phyloP scores from a whole-genome alignment of 768 basidiomycete genomes.

The Tylopilus cervinicoccineus region DNA sequence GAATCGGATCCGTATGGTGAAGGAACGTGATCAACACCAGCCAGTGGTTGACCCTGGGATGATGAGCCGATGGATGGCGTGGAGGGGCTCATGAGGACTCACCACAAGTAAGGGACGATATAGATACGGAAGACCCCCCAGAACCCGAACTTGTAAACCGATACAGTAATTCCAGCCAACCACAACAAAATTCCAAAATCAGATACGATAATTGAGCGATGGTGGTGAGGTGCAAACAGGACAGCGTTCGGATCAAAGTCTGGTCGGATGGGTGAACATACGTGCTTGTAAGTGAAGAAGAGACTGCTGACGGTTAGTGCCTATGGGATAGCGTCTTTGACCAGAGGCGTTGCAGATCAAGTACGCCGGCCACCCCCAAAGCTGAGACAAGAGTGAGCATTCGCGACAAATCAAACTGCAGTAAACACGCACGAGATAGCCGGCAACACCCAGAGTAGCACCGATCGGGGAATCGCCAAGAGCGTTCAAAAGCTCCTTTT shows the following conservation, averaged over 20 bases:
- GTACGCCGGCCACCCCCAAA: constrained; percentile 86
- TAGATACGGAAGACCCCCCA: constrained; percentile 74
- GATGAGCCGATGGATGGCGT: too few relatives aligned
- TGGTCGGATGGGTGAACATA: constrained; percentile 17
- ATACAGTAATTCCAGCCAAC: constrained; percentile 53
- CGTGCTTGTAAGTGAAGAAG: not conserved
- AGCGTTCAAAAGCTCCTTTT: constrained; percentile 77
- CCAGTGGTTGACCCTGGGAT: constrained; percentile 82
- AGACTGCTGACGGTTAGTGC: constrained; percentile 67
- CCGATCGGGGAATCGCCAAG: constrained; percentile 88
- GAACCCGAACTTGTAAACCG: constrained; percentile 62
- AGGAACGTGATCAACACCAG: constrained; percentile 95
- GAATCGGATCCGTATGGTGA: constrained; percentile 93
- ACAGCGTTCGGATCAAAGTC: constrained; percentile 75
- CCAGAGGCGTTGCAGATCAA: constrained; percentile 81
- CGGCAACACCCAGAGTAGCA: constrained; percentile 47
- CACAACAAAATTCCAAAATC: constrained; percentile 79
- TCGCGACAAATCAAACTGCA: not conserved
- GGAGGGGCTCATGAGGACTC: too few relatives aligned
- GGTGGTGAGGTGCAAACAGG: constrained; percentile 86
- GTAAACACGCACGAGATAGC: constrained; percentile 52
- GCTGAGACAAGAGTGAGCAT: constrained; percentile 33
- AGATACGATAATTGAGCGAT: constrained; percentile 70
- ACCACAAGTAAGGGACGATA: constrained; percentile 86
- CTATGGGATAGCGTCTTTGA: constrained; percentile 72